Conservation (phyloP, 352 stramenopile species). For the Globisporangium perplexum region DNA sequence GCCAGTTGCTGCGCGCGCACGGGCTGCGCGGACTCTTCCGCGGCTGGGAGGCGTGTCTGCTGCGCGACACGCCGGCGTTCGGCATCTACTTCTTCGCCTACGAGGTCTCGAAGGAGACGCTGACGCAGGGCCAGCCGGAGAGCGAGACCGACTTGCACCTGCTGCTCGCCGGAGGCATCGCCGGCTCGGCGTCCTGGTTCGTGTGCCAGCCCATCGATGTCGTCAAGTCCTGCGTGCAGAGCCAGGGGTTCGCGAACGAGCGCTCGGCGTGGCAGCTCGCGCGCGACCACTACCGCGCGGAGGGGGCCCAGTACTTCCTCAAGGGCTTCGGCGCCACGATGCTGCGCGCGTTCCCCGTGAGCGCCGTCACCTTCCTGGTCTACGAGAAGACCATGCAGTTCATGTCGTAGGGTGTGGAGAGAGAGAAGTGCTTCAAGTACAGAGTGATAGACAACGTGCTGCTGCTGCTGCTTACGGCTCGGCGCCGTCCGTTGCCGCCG, state of each 20-base stretch:
- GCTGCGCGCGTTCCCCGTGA: conserved; percentile 77
- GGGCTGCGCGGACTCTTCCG: conserved; percentile 49
- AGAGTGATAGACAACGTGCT: conserved; percentile 6
- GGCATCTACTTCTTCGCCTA: conserved; percentile 81
- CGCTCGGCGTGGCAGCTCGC: conserved; percentile 40
- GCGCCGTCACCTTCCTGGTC: conserved; percentile 79
- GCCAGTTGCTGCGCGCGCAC: conserved; percentile 27
- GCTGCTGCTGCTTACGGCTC: conserved; percentile 5
- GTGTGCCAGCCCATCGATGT: conserved; percentile 85
- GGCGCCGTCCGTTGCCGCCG: neutral
- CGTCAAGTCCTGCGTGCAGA: conserved; percentile 88
- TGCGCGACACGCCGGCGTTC: conserved; percentile 75
- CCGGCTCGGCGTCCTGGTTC: conserved; percentile 74
- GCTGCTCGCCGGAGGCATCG: conserved; percentile 68
- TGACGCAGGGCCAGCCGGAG: conserved; percentile 43
- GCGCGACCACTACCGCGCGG: conserved; percentile 32
- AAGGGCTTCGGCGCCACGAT: conserved; percentile 80
- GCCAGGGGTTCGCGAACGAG: conserved; percentile 40
- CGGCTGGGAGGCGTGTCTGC: conserved; percentile 63
- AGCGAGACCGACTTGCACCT: conserved; percentile 67
- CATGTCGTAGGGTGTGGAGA: conserved; percentile 34
- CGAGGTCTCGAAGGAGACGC: conserved; percentile 49
- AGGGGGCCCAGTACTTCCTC: conserved; percentile 67
- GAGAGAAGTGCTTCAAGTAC: neutral
- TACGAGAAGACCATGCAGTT: conserved; percentile 84